phyloP scores from a whole-genome alignment of 257 asterid genomes.

The Fraxinus anomala region DNA sequence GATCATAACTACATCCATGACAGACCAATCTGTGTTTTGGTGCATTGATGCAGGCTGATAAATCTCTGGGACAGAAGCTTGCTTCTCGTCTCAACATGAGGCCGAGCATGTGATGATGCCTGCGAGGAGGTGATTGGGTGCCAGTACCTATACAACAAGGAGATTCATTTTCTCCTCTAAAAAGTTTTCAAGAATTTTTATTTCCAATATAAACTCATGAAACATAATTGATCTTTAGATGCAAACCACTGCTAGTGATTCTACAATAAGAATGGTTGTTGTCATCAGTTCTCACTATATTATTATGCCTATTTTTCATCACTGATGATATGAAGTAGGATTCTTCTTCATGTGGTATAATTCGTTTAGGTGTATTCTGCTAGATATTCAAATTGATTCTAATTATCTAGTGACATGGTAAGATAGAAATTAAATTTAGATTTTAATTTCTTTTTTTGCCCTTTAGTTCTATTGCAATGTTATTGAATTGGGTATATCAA shows the following conservation, averaged over 20 bases:
- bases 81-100: conserved; percentile 62
- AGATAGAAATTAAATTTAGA: no score
- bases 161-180: neutral
- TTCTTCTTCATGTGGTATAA: no score
- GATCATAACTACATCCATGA: neutral
- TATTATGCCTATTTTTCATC: no score
- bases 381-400: no score
- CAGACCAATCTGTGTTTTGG: neutral
- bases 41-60: conserved; percentile 58
- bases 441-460: no score
- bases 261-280: neutral
- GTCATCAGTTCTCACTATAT: no score
- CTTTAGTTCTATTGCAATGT: no score
- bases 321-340: no score
- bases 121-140: neutral
- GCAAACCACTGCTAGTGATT: neutral
- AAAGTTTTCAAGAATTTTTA: neutral
- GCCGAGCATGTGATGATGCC: conserved; percentile 61
- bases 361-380: no score
- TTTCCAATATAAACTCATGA: neutral
- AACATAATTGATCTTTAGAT: neutral
- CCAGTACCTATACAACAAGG: neutral
- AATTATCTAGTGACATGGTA: no score
- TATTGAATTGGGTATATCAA: no score
- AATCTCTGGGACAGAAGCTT: conserved; percentile 69